Evolutionary conservation across 1,284 basidiomycete species (phyloP), one percentile per base, ranked within the genome.

Genomic region (Microbotryum saponariae): DNA sequence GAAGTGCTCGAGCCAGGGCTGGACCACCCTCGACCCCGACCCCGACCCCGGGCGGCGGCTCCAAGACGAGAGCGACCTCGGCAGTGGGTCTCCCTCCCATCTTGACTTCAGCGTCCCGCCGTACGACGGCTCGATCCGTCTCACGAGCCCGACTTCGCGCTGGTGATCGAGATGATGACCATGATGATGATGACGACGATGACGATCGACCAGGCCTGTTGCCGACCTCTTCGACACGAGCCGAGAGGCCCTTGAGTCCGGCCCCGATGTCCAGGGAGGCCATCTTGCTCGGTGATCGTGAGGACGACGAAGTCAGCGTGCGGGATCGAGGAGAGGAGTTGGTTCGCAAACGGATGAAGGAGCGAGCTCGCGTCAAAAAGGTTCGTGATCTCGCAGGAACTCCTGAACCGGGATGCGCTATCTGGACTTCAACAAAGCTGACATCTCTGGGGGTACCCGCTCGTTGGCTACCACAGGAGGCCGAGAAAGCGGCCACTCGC

Each of bases 291-390:
- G 71, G 72, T 27, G 63, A 65, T 31, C 71, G 68, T 12, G 73
- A 75, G 27, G 79, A 81, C 59, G 80, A 82, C 61, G 80, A 79
- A 62, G 75, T 77, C 10, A 70, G 75, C 50, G 73, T 75, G 12
- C 71, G 74, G 44, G 82, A 83, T 69, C 74, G 81, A 29, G 82
- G 82, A 9, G 80, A 81, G 62, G 79, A 79, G 66, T 77, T 83
- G 10, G 79, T 83, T 59, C 73, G 78, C 45, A 74, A 78, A 48
- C 71, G 82, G 31, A 78, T 79, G 74, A 77, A 77, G 64, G 80
- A 80, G 58, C 71, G 81, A 7, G 25, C 23, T 48, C 54, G 74
- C 58, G 63, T 70, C 33, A 73, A 76, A 51, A 74, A 74, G 63
- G 72, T 60, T 20, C 45, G 37, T 21, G 53, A 16, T n/a, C 8